phyloP scores from a whole-genome alignment of 371 early-diverging fungal species.

The Polyrhizophydium stewartii region DNA sequence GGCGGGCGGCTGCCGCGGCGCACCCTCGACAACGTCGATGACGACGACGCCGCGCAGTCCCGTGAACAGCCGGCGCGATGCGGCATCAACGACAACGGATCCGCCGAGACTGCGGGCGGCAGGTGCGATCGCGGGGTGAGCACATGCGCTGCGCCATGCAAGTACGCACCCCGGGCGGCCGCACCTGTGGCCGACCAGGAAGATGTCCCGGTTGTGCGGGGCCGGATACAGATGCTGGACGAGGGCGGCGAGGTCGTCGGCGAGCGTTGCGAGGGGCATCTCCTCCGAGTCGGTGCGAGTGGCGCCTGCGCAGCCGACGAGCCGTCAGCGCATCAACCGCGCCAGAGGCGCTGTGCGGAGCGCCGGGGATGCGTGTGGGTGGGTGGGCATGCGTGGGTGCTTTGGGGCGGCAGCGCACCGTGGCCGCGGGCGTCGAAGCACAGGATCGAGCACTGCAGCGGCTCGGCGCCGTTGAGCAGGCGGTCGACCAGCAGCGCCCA shows the following conservation, averaged over 20 bases:
- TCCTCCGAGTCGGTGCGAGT: constrained; percentile 54
- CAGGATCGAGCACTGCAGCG: constrained; percentile 45
- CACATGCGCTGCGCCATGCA: background rate
- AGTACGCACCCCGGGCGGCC: background rate
- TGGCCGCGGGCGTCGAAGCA: constrained; percentile 80
- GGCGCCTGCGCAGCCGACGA: constrained; percentile 31
- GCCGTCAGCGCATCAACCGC: no score
- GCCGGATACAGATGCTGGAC: constrained; percentile 31
- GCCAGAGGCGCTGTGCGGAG: no score
- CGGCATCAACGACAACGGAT: constrained; percentile 75
- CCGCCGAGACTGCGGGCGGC: constrained; percentile 78
- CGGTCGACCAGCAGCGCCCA: constrained; percentile 65
- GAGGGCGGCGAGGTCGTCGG: constrained; percentile 55
- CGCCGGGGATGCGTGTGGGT: background rate
- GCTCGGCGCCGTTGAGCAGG: background rate
- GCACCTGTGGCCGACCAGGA: constrained; percentile 80
- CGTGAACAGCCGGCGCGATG: constrained; percentile 41
- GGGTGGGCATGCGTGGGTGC: background rate
- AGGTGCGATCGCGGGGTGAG: background rate
- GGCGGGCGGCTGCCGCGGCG: background rate
- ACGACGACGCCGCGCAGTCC: constrained; percentile 70
- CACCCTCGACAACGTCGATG: constrained; percentile 90
- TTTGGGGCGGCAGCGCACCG: constrained; percentile 46
- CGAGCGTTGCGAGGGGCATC: constrained; percentile 52
- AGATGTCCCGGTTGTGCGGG: constrained; percentile 42